A percentile compares a stretch with the other conserved stretches of the same genome.
These are phyloP conservation scores for Ambrosia hybrid DNA, from an alignment of 140 eudicot species.

Conservation along the genomic window DNA sequence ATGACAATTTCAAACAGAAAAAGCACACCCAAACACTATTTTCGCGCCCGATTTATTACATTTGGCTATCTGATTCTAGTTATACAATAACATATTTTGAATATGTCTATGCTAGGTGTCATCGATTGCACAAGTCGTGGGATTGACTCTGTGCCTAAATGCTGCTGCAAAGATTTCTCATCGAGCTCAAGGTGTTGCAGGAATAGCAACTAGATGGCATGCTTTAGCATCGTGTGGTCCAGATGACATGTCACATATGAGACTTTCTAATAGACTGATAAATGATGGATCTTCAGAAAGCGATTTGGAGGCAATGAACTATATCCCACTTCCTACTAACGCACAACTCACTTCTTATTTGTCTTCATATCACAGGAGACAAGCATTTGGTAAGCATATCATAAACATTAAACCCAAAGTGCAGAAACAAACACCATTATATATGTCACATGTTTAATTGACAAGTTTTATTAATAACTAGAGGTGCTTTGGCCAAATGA, in stretches of 20 bases:
- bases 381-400: conserved; percentile 63
- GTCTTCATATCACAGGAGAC: conserved; percentile 76
- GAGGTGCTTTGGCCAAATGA: too few species aligned
- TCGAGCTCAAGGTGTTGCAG: conserved; percentile 77
- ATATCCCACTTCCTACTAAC: conserved; percentile 40
- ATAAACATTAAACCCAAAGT: neutral
- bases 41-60: neutral
- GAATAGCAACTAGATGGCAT: conserved; percentile 78
- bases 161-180: conserved; percentile 91
- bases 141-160: conserved; percentile 68
- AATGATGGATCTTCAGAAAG: conserved; percentile 55
- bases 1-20: too few species aligned
- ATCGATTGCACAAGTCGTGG: conserved; percentile 73
- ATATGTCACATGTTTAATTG: too few species aligned
- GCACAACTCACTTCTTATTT: conserved; percentile 51
- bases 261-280: conserved; percentile 35
- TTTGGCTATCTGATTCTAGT: neutral
- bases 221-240: conserved; percentile 67
- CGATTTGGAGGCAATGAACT: conserved; percentile 71
- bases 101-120: conserved; percentile 52
- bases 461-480: too few species aligned
- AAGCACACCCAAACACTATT: neutral
- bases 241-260: conserved; percentile 39
- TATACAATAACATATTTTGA: neutral
- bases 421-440: too few species aligned